These are phyloP conservation scores for Syncephalastrum sp. DNA, from an alignment of 371 early-diverging fungal species.

Conservation along the genomic window DNA sequence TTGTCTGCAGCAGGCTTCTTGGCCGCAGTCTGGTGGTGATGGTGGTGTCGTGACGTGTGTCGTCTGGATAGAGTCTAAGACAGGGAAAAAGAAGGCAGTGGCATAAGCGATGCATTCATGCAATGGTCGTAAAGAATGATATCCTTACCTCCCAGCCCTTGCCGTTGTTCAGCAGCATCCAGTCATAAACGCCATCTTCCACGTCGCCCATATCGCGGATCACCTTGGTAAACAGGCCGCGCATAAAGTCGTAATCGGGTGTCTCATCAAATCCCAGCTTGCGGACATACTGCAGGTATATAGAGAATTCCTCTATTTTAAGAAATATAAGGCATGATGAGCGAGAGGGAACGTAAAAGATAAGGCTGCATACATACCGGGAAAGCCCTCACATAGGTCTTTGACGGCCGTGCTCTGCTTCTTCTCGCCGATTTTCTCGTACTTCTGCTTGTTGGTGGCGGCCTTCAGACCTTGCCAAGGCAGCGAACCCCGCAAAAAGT, in stretches of 20 bases:
- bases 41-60: conserved; percentile 2
- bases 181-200: conserved; percentile 96
- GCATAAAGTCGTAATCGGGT: conserved; percentile 95
- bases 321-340: not conserved
- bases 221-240: conserved; percentile 85
- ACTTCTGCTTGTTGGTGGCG: conserved; percentile 98
- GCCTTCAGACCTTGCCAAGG: conserved; percentile 99
- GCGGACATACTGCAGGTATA: conserved; percentile 92
- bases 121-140: too few species aligned
- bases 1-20: conserved; percentile 3
- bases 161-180: conserved; percentile 79
- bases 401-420: conserved; percentile 92
- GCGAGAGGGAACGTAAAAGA: not conserved
- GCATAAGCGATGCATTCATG: too few species aligned
- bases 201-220: conserved; percentile 70
- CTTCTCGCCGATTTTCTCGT: conserved; percentile 97
- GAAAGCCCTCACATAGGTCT: conserved; percentile 93
- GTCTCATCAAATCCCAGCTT: conserved; percentile 94
- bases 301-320: conserved; percentile 80
- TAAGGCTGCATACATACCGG: conserved; percentile 43
- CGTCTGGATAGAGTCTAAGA: too few species aligned
- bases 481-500: conserved; percentile 96
- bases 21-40: conserved; percentile 2
- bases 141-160: conserved; percentile 50
- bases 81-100: too few species aligned